phyloP scores from a whole-genome alignment of 1,284 basidiomycete species.

The Boletus semigastroideus region DNA sequence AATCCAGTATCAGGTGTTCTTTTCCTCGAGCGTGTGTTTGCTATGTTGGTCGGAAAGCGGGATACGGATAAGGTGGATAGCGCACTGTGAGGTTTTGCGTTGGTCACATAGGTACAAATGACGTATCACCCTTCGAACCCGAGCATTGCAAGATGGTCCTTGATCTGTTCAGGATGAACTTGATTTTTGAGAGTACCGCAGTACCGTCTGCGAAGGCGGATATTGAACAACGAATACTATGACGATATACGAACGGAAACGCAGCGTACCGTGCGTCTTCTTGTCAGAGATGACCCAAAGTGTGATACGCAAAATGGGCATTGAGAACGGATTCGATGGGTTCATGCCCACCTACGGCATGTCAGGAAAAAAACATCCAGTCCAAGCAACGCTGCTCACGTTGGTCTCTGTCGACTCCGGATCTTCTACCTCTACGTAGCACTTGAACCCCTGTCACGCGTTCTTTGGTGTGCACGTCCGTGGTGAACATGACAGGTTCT shows the following conservation, averaged over 20 bases:
- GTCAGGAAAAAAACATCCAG: not conserved
- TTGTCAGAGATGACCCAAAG: slow-evolving; percentile 73
- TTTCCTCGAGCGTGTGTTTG: slow-evolving; percentile 56
- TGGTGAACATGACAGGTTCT: not conserved
- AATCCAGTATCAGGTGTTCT: slow-evolving; percentile 43
- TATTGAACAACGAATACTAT: not conserved
- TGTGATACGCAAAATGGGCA: slow-evolving; percentile 64
- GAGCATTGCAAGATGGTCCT: slow-evolving; percentile 77
- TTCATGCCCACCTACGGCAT: slow-evolving; percentile 55
- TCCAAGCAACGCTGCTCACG: slow-evolving; percentile 33
- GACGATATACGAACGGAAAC: not conserved
- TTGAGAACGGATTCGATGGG: slow-evolving; percentile 59
- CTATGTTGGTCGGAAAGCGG: slow-evolving; percentile 2
- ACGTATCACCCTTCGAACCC: slow-evolving; percentile 76
- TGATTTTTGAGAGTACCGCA: slow-evolving; percentile 78
- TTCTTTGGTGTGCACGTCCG: not conserved
- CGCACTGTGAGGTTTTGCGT: slow-evolving; percentile 75
- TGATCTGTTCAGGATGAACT: slow-evolving; percentile 62
- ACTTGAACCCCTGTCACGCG: slow-evolving; percentile 66
- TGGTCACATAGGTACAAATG: slow-evolving; percentile 85
- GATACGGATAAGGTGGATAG: not conserved
- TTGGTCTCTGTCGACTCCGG: slow-evolving; percentile 85
- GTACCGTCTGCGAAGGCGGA: slow-evolving; percentile 62
- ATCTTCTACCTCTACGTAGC: slow-evolving; percentile 80
- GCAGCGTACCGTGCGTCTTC: slow-evolving; percentile 67